A percentile compares a stretch with the other conserved stretches of the same genome.
Evolutionary conservation across 352 stramenopile species (phyloP).

Genomic region (Pythium rhizo-oryzae): DNA sequence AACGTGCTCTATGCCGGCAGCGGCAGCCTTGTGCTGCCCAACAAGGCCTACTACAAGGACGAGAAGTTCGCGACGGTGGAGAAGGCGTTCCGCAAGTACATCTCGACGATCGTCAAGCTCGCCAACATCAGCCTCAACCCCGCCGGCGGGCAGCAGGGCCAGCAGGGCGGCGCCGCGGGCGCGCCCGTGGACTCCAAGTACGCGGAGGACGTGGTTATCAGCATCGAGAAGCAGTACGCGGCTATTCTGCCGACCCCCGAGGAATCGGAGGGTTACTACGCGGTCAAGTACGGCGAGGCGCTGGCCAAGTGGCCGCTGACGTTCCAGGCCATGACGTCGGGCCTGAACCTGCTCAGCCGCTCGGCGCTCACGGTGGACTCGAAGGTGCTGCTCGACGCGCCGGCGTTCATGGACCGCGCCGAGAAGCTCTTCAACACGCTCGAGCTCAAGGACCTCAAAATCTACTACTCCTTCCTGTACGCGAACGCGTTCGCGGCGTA

Average conservation of each 20-base stretch:
- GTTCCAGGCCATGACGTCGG: constrained; percentile 44
- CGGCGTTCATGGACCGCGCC: constrained; percentile 53
- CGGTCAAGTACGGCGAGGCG: constrained; percentile 78
- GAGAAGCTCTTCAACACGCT: constrained; percentile 34
- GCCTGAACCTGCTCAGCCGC: constrained; percentile 39
- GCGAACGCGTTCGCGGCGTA: constrained; percentile 37
- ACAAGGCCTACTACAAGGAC: constrained; percentile 89
- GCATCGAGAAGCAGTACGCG: constrained; percentile 70
- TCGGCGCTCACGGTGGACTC: constrained; percentile 34
- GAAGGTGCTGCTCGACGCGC: constrained; percentile 44
- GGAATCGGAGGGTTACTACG: constrained; percentile 51
- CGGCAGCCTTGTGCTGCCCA: constrained; percentile 64
- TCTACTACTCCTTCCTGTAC: constrained; percentile 52
- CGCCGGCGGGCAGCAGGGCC: constrained; percentile 9
- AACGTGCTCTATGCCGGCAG: constrained; percentile 77
- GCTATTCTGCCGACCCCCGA: constrained; percentile 64
- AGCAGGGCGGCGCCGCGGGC: constrained; percentile 10
- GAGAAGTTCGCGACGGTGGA: constrained; percentile 37
- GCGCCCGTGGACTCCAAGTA: constrained; percentile 6
- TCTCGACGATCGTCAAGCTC: constrained; percentile 40
- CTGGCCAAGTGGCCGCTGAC: constrained; percentile 42
- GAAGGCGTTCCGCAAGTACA: constrained; percentile 39
- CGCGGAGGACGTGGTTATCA: constrained; percentile 44
- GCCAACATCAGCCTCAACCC: constrained; percentile 15
- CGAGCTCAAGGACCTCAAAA: constrained; percentile 43